Evolutionary conservation across 2,329 filamentous ascomycete genomes (phyloP), one percentile per base, ranked within the genome.

Genomic region (Thelonectria discophora): DNA sequence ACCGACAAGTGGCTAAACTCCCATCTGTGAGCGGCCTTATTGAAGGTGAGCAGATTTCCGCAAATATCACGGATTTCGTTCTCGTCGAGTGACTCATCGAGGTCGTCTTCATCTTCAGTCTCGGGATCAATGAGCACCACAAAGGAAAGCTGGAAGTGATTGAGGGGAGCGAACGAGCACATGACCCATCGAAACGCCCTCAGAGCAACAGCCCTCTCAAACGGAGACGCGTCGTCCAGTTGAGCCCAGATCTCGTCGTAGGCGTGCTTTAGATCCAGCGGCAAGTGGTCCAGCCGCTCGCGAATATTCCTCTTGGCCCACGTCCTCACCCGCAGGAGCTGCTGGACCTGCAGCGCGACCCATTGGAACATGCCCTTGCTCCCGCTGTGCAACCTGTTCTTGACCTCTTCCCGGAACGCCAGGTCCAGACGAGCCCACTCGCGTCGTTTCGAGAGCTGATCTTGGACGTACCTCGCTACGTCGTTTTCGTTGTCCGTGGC

Each of bases 311-410:
- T 3, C 3, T 48, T 4, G 24, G 21, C 34, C 52, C 47, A 53
- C 6, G 20, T 4, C 7, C 34, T 46, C 3, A 56, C 2, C 10
- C 15, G 6, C 30, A 40, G 17, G 15, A 61, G 15, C 20, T 24
- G 24, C 5, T 51, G 12, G 3, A 57, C 20, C 13, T 57, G 55
- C 3, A 57, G 47, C 12, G 56, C 24, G 12, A 34, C 56, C 55
- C 55, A 63, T n/a, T 60, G 60, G 30, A 63, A 63, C 60, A 63
- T 63, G 7, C 56, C 60, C 2, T 55, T n/a, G 27, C 51, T 59
- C 10, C 24, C n/a, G 13, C 13, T 9, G 11, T 21, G 21, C 1
- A 63, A 20, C 9, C 24, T 27, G 6, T 10, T 32, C 30, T 17
- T 37, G 15, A 55, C 30, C 11, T 47, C 30, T 9, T 17, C 5